Base-by-base conservation (phyloP, 2,329 filamentous ascomycete genomes). In the Juglanconis sp. region DNA sequence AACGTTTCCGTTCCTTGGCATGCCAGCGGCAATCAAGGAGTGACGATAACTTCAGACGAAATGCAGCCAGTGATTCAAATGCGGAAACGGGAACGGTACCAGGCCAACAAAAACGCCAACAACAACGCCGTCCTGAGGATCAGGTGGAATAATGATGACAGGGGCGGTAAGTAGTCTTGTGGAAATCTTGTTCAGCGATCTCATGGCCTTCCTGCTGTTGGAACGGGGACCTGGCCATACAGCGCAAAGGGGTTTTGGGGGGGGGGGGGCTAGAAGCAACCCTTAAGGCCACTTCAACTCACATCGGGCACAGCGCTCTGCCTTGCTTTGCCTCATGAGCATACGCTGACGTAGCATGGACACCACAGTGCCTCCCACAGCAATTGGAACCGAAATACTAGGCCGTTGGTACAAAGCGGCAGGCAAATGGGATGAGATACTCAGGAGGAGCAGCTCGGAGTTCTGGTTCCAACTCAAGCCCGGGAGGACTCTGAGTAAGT, bases 111-210 rank as follows among this genome's bases (percentile, higher is more conserved):
- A 2, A 5, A 5, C 8, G 15, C 42, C 8, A 24, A 4, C 4
- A 4, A n/a, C 10, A 15, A 10, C 4, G 15, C 3, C 7, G 5
- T 61, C 5, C 2, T 5, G 34, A 38, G 36, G 32, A 80, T 98
- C 6, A 83, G 94, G 57, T 99, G 95, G 95, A 99, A 99, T 73
- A 94, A 93, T 65, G 89, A 92, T 64, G 95, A 98, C 72, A 82
- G 95, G 46, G 91, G 90, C 1, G 54, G 61, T 63, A 48, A 58
- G 61, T 58, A 7, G 10, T 13, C 32, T 42, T 11, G 15, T 31
- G n/a, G n/a, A 17, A 34, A 30, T 42, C 13, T 4, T 42, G 24
- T 31, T n/a, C 6, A 31, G 49, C 32, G 13, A 9, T 13, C 5
- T 4, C 17, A 6, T 9, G 11, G 4, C 9, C 2, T 53, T 32